A percentile compares a stretch with the other conserved stretches of the same genome.
phyloP scores from a whole-genome alignment of 1,139 yeast species.

The Blastobotrys proliferans region DNA sequence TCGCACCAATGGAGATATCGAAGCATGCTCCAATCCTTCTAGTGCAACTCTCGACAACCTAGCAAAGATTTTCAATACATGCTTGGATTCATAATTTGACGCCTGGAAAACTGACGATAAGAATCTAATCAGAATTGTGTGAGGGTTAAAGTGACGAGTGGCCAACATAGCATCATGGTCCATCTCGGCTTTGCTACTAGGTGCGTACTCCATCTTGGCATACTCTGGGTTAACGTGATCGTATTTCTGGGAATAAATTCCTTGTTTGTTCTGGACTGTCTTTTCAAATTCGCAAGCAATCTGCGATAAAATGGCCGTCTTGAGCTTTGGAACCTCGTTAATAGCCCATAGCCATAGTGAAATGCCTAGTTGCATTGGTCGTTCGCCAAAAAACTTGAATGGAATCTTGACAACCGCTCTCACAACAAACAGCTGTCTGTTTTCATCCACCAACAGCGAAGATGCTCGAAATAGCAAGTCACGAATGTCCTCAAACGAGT shows the following conservation, averaged over 20 bases:
- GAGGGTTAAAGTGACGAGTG: slow-evolving; percentile 62
- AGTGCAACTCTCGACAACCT: slow-evolving; percentile 58
- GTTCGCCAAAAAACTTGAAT: slow-evolving; percentile 58
- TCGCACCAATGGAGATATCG: slow-evolving; percentile 80
- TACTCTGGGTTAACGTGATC: slow-evolving; percentile 65
- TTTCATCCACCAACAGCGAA: slow-evolving; percentile 23
- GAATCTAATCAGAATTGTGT: slow-evolving; percentile 61
- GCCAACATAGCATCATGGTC: slow-evolving; percentile 50
- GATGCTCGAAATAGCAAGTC: slow-evolving; percentile 30
- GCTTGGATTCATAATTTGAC: slow-evolving; percentile 67
- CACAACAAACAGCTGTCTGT: slow-evolving; percentile 23
- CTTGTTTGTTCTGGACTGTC: slow-evolving; percentile 55
- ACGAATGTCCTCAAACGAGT: slow-evolving; percentile 25
- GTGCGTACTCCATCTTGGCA: slow-evolving; percentile 81
- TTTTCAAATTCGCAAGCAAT: slow-evolving; percentile 65
- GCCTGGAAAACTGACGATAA: slow-evolving; percentile 83
- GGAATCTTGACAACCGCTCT: slow-evolving; percentile 57
- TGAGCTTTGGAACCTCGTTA: slow-evolving; percentile 58
- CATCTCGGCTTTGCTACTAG: slow-evolving; percentile 65
- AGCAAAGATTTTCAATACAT: slow-evolving; percentile 65
- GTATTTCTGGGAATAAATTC: slow-evolving; percentile 58
- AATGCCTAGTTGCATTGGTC: slow-evolving; percentile 61
- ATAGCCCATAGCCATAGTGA: slow-evolving; percentile 79
- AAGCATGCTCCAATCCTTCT: slow-evolving; percentile 50
- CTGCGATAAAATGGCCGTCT: slow-evolving; percentile 63